Evolutionary conservation across 768 basidiomycete species (phyloP).

Genomic region (Dioszegia crocea): DNA sequence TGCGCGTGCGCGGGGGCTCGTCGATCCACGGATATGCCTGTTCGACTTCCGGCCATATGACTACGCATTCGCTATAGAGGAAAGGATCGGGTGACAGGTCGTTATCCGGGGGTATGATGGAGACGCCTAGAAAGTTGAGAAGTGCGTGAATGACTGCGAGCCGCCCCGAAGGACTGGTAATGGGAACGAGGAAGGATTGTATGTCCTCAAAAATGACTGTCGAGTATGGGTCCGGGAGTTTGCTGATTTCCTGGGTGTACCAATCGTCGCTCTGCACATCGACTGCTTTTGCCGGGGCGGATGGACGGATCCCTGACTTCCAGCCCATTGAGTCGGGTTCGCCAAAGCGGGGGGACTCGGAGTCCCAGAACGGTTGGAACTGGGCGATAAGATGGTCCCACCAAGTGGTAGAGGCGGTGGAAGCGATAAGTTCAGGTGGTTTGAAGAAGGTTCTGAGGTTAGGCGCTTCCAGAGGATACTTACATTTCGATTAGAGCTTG

Average conservation of each 20-base stretch:
- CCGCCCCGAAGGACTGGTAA: conserved; percentile 38
- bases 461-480: conserved; percentile 8
- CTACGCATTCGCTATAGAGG: conserved; percentile 21
- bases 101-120: conserved; percentile 49
- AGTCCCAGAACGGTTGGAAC: conserved; percentile 51
- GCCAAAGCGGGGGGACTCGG: conserved; percentile 49
- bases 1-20: background rate
- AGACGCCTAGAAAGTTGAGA: conserved; percentile 50
- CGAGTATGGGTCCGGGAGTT: conserved; percentile 47
- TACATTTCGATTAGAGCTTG: conserved; percentile 52
- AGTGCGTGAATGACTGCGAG: conserved; percentile 50
- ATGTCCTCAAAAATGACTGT: conserved; percentile 51
- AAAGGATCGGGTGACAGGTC: conserved; percentile 47
- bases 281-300: background rate
- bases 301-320: conserved; percentile 7
- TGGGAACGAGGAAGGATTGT: conserved; percentile 45
- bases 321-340: conserved; percentile 48
- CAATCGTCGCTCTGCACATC: conserved; percentile 34
- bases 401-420: background rate
- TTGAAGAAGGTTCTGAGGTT: conserved; percentile 47
- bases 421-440: conserved; percentile 25
- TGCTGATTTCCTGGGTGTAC: conserved; percentile 36
- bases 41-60: background rate
- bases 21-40: background rate
- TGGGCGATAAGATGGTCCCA: conserved; percentile 28